These are phyloP conservation scores for Globisporangium viniferum DNA, from an alignment of 352 stramenopile genomes.

Conservation along the genomic window DNA sequence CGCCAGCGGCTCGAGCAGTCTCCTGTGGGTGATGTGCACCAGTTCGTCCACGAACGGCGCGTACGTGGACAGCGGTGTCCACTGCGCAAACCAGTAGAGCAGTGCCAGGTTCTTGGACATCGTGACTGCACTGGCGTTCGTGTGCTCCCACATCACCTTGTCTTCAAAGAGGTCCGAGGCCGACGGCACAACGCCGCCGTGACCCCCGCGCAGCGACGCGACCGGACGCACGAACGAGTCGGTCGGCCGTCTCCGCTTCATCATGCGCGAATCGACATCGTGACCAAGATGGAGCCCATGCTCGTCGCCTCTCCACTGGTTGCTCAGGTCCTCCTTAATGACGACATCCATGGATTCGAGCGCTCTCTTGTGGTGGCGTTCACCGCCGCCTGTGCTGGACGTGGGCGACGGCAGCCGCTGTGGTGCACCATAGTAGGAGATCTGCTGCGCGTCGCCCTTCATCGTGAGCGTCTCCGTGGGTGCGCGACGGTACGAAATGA, in stretches of 20 bases:
- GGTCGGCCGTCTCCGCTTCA: constrained; percentile 14
- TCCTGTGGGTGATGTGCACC: constrained; percentile 34
- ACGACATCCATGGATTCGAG: not conserved
- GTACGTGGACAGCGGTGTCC: constrained; percentile 46
- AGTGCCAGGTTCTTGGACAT: constrained; percentile 66
- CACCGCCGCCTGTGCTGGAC: not conserved
- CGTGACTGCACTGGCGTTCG: constrained; percentile 30
- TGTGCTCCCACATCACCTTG: constrained; percentile 53
- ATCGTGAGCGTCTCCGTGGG: constrained; percentile 22
- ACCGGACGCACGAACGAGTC: constrained; percentile 16
- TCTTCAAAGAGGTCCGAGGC: constrained; percentile 34
- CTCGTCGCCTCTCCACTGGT: constrained; percentile 5
- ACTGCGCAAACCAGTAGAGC: constrained; percentile 42
- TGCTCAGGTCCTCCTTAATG: not conserved
- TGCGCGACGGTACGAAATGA: constrained; percentile 70
- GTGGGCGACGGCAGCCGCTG: not conserved
- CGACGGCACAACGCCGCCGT: constrained; percentile 2
- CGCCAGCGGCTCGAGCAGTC: constrained; percentile 29
- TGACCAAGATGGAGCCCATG: not conserved
- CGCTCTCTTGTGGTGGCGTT: constrained; percentile 2
- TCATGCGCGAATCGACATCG: not conserved
- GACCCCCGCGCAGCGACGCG: not conserved
- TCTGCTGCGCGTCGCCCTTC: constrained; percentile 7
- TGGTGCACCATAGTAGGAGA: not conserved
- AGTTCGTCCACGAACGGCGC: constrained; percentile 47